Base-by-base conservation (phyloP, 495 filamentous ascomycete genomes). In the Cryomyces antarcticus region DNA sequence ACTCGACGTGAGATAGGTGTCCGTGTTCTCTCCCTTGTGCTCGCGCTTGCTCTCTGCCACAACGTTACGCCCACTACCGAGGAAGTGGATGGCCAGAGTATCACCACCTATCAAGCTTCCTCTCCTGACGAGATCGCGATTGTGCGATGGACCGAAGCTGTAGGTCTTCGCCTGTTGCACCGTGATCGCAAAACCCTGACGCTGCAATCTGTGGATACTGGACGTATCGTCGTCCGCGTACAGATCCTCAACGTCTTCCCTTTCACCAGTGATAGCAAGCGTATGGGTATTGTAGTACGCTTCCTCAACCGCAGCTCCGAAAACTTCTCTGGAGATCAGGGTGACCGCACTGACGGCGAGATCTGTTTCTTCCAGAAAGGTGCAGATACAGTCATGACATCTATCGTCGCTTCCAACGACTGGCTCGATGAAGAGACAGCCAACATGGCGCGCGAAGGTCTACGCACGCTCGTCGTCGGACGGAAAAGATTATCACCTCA, bases 331-430 rank as follows among this genome's bases (percentile, higher is more conserved):
- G 59, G 56, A 5, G 51, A 57, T 0, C 42, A 39, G n/a, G 27
- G 38, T 7, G 38, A 11, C 38, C 7, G 24, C 7, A 30, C 9
- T 5, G 36, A 44, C 13, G 69, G 73, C 28, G 87, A 95, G 52
- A 86, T 95, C 24, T 96, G 89, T 84, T 99, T 99, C 60, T 99
- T 85, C 52, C 86, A 99, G 48, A 99, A 99, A 58, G 92, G 92
- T 28, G 92, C 92, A 5, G 92, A 99, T 56, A 96, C 92, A 0
- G 86, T 96, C 37, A 99, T 99, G 92, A 68, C 75, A 11, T 70
- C 80, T 9, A 96, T 99, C 48, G 92, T 99, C 28, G 81, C 78
- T 10, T 71, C 84, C 9, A 95, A 95, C 54, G 89, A 96, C 65
- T 99, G 92, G 92, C 72, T 99, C 3, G 92, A 96, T 45, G 92